Conservation (phyloP, 1,139 yeast genomes). For the Candida mesenterica region DNA sequence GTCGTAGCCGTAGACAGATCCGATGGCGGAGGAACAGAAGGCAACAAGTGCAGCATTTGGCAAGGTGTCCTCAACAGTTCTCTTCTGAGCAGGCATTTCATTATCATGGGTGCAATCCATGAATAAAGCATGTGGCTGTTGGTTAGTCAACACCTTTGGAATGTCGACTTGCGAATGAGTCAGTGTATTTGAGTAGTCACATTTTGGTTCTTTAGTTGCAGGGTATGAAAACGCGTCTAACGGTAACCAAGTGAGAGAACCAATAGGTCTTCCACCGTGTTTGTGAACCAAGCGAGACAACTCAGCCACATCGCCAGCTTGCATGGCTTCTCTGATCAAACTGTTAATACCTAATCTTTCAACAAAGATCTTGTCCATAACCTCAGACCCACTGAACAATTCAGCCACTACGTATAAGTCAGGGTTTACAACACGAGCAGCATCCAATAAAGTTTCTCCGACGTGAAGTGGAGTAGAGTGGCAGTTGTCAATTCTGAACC, state of each 20-base stretch:
- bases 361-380: slow-evolving; percentile 84
- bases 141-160: slow-evolving; percentile 61
- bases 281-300: slow-evolving; percentile 82
- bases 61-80: slow-evolving; percentile 90
- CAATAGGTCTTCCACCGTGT: slow-evolving; percentile 95
- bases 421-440: slow-evolving; percentile 83
- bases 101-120: slow-evolving; percentile 99
- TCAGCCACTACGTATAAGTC: slow-evolving; percentile 93
- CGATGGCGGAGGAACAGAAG: slow-evolving; percentile 90
- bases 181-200: slow-evolving; percentile 34
- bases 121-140: slow-evolving; percentile 86
- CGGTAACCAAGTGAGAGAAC: slow-evolving; percentile 79
- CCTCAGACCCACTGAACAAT: slow-evolving; percentile 88
- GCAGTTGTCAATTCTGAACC: slow-evolving; percentile 91
- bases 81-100: slow-evolving; percentile 81
- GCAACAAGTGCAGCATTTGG: slow-evolving; percentile 95
- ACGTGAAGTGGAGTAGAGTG: slow-evolving; percentile 96
- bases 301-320: slow-evolving; percentile 87
- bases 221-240: slow-evolving; percentile 71
- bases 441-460: slow-evolving; percentile 83
- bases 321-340: slow-evolving; percentile 95
- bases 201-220: slow-evolving; percentile 41
- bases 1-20: slow-evolving; percentile 92
- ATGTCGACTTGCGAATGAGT: slow-evolving; percentile 49
- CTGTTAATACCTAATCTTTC: slow-evolving; percentile 88